Conservation (phyloP, 1,284 basidiomycete species). For the Ustilago shanxiensis region DNA sequence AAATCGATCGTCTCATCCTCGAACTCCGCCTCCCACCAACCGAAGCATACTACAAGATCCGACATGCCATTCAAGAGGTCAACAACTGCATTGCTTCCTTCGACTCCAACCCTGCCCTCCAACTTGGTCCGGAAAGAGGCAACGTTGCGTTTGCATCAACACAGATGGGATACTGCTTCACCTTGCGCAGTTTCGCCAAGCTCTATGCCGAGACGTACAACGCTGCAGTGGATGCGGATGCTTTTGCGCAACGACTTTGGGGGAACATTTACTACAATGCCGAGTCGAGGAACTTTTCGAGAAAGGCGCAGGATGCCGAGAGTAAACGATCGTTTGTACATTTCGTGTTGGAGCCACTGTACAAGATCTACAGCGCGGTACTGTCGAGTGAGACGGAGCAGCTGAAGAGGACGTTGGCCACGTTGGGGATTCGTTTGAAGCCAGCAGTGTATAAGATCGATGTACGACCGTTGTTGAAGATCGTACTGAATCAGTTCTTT, state of each 20-base stretch:
- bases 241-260: conserved; percentile 88
- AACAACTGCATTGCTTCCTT: conserved; percentile 84
- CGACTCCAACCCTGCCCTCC: conserved; percentile 85
- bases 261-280: conserved; percentile 95
- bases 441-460: conserved; percentile 98
- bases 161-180: conserved; percentile 98
- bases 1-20: conserved; percentile 95
- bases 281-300: conserved; percentile 85
- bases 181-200: conserved; percentile 90
- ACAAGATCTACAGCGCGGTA: conserved; percentile 95
- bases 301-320: conserved; percentile 85
- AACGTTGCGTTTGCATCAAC: conserved; percentile 98
- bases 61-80: conserved; percentile 98
- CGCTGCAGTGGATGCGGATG: conserved; percentile 73
- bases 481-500: conserved; percentile 94
- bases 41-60: conserved; percentile 99
- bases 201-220: conserved; percentile 92
- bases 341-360: conserved; percentile 95
- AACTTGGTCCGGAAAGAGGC: conserved; percentile 91
- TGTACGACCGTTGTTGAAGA: conserved; percentile 91
- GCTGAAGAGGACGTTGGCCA: conserved; percentile 83
- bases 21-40: conserved; percentile 94
- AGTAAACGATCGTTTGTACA: conserved; percentile 90
- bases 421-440: conserved; percentile 87
- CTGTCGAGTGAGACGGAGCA: conserved; percentile 89